These are phyloP conservation scores for Hippophae gyantsensis DNA, from an alignment of 306 rosid species.

Conservation along the genomic window DNA sequence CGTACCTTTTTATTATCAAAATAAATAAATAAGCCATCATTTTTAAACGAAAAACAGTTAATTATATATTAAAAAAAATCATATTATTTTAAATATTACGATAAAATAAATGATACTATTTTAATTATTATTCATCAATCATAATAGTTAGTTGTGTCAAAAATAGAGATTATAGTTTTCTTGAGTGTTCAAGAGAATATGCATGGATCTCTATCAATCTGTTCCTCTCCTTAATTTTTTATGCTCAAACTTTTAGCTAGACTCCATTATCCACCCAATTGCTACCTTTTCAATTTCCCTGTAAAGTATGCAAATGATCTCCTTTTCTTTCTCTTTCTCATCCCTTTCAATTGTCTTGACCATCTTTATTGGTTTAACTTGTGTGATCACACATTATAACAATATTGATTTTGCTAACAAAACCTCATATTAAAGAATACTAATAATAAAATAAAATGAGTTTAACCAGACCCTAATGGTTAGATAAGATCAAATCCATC, in stretches of 20 bases:
- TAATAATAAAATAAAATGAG: conserved; percentile 2
- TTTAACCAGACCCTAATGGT: too few species aligned
- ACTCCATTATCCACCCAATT: conserved; percentile 40
- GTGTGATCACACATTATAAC: neutral
- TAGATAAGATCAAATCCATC: conserved; percentile 42
- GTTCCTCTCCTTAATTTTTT: conserved; percentile 15
- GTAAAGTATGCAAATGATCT: conserved; percentile 33
- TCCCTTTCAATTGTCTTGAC: conserved; percentile 22
- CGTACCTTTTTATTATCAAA: conserved; percentile 41
- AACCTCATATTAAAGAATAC: neutral
- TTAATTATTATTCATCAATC: too few species aligned
- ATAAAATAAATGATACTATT: too few species aligned
- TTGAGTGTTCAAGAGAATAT: conserved; percentile 58
- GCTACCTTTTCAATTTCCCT: conserved; percentile 38
- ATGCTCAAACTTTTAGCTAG: conserved; percentile 39
- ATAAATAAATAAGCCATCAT: conserved; percentile 37
- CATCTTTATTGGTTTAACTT: neutral
- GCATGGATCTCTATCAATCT: conserved; percentile 38
- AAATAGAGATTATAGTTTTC: conserved; percentile 3
- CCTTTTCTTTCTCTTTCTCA: conserved; percentile 23
- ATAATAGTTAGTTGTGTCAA: too few species aligned
- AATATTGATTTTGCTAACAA: too few species aligned
- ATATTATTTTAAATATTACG: too few species aligned
- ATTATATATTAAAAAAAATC: too few species aligned
- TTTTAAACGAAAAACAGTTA: conserved; percentile 6